phyloP scores from a whole-genome alignment of 129 eudicot species.

The Helianthus tuberosus region DNA sequence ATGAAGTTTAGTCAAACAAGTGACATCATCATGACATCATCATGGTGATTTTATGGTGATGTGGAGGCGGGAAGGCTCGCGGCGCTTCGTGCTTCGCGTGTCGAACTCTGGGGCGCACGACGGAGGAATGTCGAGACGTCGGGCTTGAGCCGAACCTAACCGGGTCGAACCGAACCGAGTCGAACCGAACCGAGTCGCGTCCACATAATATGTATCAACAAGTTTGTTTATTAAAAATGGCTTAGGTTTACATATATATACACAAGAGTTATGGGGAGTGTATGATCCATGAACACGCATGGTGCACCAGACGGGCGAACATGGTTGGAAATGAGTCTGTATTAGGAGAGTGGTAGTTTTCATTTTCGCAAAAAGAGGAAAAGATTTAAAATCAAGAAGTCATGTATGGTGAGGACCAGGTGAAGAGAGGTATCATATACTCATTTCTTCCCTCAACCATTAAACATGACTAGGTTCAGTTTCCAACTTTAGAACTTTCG shows the following conservation, averaged over 20 bases:
- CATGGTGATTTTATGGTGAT: no score
- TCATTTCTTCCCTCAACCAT: constrained; percentile 19
- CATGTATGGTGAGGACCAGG: constrained; percentile 19
- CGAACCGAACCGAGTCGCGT: no score
- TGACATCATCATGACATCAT: no score
- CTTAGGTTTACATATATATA: background rate
- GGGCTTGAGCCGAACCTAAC: no score
- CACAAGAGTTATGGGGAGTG: background rate
- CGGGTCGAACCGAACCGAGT: no score
- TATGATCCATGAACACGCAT: background rate
- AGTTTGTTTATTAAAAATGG: background rate
- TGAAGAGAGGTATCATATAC: constrained; percentile 10
- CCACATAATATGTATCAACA: no score
- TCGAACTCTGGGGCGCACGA: no score
- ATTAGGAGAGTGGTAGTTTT: constrained; percentile 1
- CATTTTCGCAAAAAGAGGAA: background rate
- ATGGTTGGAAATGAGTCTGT: constrained; percentile 25
- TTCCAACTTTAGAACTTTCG: background rate
- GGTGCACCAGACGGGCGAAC: constrained; percentile 19
- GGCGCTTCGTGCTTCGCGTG: no score
- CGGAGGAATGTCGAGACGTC: no score
- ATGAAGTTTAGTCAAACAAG: no score
- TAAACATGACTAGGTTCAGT: constrained; percentile 28
- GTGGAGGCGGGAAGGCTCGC: no score
- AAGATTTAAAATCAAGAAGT: background rate